Base-by-base conservation (phyloP, 2,329 filamentous ascomycete genomes). In the Coniella vitis region DNA sequence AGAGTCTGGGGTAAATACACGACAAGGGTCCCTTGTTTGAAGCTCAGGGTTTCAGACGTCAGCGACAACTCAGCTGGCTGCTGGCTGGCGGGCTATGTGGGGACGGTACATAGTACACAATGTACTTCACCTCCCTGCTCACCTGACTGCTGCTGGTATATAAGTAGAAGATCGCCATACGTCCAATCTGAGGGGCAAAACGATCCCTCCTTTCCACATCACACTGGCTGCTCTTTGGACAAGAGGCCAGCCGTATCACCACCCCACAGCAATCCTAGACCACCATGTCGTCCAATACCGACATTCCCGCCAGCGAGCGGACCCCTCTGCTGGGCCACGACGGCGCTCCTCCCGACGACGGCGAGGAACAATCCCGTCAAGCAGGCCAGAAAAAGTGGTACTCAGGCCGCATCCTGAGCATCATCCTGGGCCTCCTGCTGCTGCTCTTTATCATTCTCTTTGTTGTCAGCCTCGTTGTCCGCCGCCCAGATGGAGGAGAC, bases 241-340 rank as follows among this genome's bases (percentile, higher is more conserved):
- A n/a, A n/a, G n/a, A n/a, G n/a, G 17, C 13, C 32, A 29, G 25
- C 19, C 22, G 14, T 17, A 16, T 13, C 25, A 29, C 25, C 25
- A 29, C 10, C 25, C 39, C 20, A 12, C 29, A 17, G 19, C 8
- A 4, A 3, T 10, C 5, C 9, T 20, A 8, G 14, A 42, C 32
- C 25, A 21, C 4, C 29, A 34, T 31, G 10, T 17, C 25, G 22
- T 19, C 22, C 5, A 34, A 47, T 7, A 38, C 20, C 4, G 42
- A 44, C 16, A 36, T 36, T n/a, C 17, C 32, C 9, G 17, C 45
- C 39, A 47, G 45, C n/a, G 51, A 53, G 40, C 40, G 34, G 37
- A 51, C 51, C 2, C 51, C 51, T 51, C 48, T 53, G 12, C 41
- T 53, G 8, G 48, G 45, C 20, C n/a, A 48, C 10, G 45, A 53